These are phyloP conservation scores for Mortierella sp. DNA, from an alignment of 371 early-diverging fungal species.

Conservation along the genomic window DNA sequence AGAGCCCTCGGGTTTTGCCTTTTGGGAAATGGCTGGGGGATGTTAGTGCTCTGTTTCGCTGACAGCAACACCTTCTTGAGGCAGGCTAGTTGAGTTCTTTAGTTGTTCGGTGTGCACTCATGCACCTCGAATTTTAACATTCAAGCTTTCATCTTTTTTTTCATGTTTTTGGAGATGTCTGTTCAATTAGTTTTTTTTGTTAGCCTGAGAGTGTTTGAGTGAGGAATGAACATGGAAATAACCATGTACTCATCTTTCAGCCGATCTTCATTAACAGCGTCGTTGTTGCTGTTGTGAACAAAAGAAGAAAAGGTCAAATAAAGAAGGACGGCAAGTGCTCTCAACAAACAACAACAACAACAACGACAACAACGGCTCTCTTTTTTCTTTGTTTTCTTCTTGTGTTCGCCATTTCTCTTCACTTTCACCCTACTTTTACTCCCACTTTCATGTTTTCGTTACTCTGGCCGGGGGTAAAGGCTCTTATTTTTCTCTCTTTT, in stretches of 20 bases:
- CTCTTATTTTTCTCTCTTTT: not conserved
- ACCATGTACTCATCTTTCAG: not conserved
- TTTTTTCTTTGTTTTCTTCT: not conserved
- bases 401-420: not conserved
- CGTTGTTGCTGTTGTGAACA: not conserved
- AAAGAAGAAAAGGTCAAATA: not conserved
- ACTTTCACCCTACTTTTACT: not conserved
- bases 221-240: not conserved
- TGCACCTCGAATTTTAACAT: not conserved
- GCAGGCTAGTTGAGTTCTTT: not conserved
- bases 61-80: not conserved
- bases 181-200: not conserved
- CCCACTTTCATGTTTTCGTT: not conserved
- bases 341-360: not conserved
- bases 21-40: not conserved
- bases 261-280: not conserved
- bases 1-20: constrained; percentile 4
- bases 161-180: not conserved
- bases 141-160: not conserved
- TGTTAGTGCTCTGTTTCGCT: not conserved
- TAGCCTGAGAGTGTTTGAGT: not conserved
- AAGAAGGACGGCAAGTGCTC: not conserved
- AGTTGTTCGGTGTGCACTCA: not conserved
- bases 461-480: not conserved
- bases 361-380: not conserved